Evolutionary conservation across 2,329 filamentous ascomycete genomes (phyloP).

Genomic region (Alternaria metachromatica): DNA sequence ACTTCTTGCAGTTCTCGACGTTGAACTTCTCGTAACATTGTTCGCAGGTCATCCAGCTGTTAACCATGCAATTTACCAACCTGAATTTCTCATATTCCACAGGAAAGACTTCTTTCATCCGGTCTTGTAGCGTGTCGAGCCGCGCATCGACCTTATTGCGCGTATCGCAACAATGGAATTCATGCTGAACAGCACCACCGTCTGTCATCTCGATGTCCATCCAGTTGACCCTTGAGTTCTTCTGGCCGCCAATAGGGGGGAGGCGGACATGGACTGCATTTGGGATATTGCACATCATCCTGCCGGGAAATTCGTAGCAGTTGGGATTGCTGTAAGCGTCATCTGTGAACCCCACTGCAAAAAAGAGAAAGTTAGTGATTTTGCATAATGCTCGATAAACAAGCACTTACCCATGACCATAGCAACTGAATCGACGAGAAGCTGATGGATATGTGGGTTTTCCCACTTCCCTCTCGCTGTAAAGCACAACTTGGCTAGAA

Average conservation of each 20-base stretch:
- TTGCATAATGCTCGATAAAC: background rate
- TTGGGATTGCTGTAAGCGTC: background rate
- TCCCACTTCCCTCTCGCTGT: background rate
- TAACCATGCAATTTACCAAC: background rate
- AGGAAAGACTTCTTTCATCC: background rate
- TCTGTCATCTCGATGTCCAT: background rate
- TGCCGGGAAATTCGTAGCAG: background rate
- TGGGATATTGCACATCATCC: background rate
- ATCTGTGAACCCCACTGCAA: background rate
- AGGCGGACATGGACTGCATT: background rate
- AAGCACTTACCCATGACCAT: background rate
- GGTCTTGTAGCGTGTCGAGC: background rate
- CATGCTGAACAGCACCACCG: background rate
- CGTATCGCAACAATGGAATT: background rate
- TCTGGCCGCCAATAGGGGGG: background rate
- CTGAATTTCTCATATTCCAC: background rate
- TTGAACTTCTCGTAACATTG: background rate
- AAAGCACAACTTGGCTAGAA: background rate
- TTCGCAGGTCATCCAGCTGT: background rate
- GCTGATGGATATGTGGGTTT: background rate
- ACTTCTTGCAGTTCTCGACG: background rate
- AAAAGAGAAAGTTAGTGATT: background rate
- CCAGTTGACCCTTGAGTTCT: background rate
- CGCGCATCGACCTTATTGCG: background rate
- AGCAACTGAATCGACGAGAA: background rate